Base-by-base conservation (phyloP, 2,329 filamentous ascomycete species). In the Colletotrichum gloeosporioides region DNA sequence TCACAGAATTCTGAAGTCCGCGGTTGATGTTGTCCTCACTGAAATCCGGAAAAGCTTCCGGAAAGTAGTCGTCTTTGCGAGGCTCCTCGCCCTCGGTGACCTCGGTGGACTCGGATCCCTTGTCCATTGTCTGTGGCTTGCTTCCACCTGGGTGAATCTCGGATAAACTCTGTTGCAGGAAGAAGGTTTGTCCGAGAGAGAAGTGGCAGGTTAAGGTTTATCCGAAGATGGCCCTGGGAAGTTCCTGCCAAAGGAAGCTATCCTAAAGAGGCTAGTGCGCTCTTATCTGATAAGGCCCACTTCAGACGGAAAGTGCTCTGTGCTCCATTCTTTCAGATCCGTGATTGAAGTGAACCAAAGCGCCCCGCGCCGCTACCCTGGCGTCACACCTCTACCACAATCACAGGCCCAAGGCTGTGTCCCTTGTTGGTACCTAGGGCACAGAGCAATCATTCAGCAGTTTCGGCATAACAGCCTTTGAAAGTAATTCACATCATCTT, bases 271-370 rank as follows among this genome's bases (percentile, higher is more conserved):
- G 65, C 44, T 76, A 76, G 59, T 3, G 10, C 0, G 0, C 0
- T 27, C 4, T 55, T 61, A 74, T 76, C 71, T 69, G 74, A 76
- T 76, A 76, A 76, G 64, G 8, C 13, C 64, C 71, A 39, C 36
- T 32, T 29, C 25, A 65, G 59, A 49, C 57, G 49, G 65, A 53
- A 8, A 32, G 71, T 63, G 44, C 44, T n/a, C 55, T 65, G 74
- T 76, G 74, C 59, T 31, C 74, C 49, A 65, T 76, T 76, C 74
- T 76, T 76, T 76, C 70, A 69, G 74, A 69, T 69, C 32, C 63
- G 71, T 68, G 36, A 65, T 65, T n/a, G n/a, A 65, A 16, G 57
- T 65, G 65, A 69, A 74, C 74, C 59, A 63, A 53, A 25, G 55
- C 67, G 64, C 74, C 74, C 70, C 74, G 74, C 64, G 64, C 61